Evolutionary conservation across 2,329 filamentous ascomycete genomes (phyloP), one percentile per base, ranked within the genome.

Genomic region (Colletotrichum graminicola): DNA sequence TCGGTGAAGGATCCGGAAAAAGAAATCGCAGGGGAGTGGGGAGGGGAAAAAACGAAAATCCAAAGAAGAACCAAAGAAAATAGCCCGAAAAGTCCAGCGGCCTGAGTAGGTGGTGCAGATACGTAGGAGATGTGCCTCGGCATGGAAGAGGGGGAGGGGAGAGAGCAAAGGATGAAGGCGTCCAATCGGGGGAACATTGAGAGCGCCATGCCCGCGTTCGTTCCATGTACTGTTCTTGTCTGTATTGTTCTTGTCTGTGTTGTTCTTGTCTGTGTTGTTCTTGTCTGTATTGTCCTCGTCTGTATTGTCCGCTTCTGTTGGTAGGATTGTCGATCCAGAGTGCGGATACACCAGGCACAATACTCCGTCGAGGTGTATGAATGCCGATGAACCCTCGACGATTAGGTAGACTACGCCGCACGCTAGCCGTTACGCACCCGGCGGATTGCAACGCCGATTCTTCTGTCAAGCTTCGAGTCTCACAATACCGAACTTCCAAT

Each of bases 1-100:
- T 62, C 59, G 59, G 59, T 62, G 43, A 62, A 62, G 59, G 32
- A 12, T 3, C 43, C 43, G n/a, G 26, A 62, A 49, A 12, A 26
- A 49, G 32, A 21, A 36, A 26, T 43, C 16, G 41, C 39, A 41
- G 39, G 39, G 39, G 39, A 18, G 5, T 14, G 14, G 14, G 14
- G n/a, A 16, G 14, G 8, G 12, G 16, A 6, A 45, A 12, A 45
- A 2, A 49, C 2, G 16, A 18, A 49, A 36, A 11, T 11, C 10
- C 4, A 34, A 36, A 36, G 5, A 23, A 11, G 2, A 36, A 2
- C 10, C 34, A 10, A 11, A 36, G 8, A 10, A n/a, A 18, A 49
- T 39, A 8, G 18, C 41, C 7, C 29, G 10, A n/a, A 52, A 21
- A 32, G 49, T 21, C 49, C 3, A 32, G 49, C 49, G 26, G 7